phyloP scores from a whole-genome alignment of 768 basidiomycete genomes.

The Crassisporium funariophilum region DNA sequence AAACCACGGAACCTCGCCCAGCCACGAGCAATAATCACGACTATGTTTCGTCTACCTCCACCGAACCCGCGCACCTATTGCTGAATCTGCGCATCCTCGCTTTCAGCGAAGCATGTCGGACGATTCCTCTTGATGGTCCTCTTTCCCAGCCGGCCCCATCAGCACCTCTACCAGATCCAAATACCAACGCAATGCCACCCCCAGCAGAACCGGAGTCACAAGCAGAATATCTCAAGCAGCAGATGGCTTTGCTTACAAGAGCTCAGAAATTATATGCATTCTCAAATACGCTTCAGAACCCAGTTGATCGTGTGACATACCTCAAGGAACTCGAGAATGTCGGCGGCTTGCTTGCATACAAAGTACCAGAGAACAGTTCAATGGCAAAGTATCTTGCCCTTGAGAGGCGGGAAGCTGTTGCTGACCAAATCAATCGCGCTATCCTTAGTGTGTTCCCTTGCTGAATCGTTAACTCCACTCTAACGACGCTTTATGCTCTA shows the following conservation, averaged over 20 bases:
- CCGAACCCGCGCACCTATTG: constrained; percentile 71
- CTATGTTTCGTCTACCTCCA: constrained; percentile 62
- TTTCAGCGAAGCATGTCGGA: constrained; percentile 86
- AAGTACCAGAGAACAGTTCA: constrained; percentile 74
- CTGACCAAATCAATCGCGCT: constrained; percentile 86
- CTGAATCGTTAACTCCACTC: neutral
- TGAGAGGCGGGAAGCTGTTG: constrained; percentile 77
- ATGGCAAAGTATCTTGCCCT: constrained; percentile 76
- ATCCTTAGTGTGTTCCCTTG: constrained; percentile 66
- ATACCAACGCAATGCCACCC: constrained; percentile 13
- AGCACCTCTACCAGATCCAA: constrained; percentile 11
- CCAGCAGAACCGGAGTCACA: constrained; percentile 11
- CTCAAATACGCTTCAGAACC: constrained; percentile 55
- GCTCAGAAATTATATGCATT: constrained; percentile 71
- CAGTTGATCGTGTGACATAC: constrained; percentile 62
- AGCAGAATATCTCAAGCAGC: constrained; percentile 39
- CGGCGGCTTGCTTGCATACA: constrained; percentile 80
- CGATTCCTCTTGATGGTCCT: constrained; percentile 58
- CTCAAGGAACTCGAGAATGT: constrained; percentile 73
- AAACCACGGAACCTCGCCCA: constrained; percentile 18
- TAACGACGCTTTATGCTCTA: too few relatives aligned
- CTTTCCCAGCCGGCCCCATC: too few relatives aligned
- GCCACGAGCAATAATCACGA: constrained; percentile 37
- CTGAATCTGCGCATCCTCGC: constrained; percentile 87
- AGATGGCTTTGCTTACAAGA: constrained; percentile 50